Base-by-base conservation (phyloP, 805 yeast species). In the Starmera caribaea region DNA sequence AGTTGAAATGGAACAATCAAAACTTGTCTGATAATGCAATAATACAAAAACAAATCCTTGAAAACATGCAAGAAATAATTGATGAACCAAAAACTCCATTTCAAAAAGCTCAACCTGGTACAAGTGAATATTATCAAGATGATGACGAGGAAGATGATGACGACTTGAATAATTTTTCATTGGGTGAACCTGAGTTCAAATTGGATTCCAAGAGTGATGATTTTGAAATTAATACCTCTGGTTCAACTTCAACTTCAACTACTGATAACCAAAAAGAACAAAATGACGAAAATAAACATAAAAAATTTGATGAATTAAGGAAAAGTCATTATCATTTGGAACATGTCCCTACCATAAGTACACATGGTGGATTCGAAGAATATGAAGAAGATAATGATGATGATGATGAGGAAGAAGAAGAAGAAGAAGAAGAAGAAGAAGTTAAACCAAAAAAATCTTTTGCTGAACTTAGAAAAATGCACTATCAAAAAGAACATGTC, bases 41-140 rank as follows among this genome's bases (percentile, higher is more conserved):
- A n/a, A 72, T 85, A 4, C 95, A 88, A 54, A 83, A 76, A 55
- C 85, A 81, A 49, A 54, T 54, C 32, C 57, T 56, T 34, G 66
- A 63, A 37, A 68, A 66, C 41, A 57, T 66, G 34, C 59, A 57
- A 41, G 43, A 85, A 26, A 79, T 79, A 50, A 86, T 89, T 34
- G 95, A 86, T 54, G 97, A 89, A 58, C 97, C 97, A 16, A 89
- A 89, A 66, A 89, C 97, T 1, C 97, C 97, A 5, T 89, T 82
- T 53, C 94, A 85, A 55, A 94, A 92, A 10, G 94, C 95, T 1
- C 79, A 82, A 51, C 89, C 92, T 1, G 68, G 63, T 41, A 68
- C 73, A 39, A 86, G 85, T 28, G 95, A 88, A 51, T 82, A 83
- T 54, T 86, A 87, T 49, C 75, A 73, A 5, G 90, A 82, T 51